Base-by-base conservation (phyloP, 148 eudicot species). In the Arctostaphylos glauca region DNA sequence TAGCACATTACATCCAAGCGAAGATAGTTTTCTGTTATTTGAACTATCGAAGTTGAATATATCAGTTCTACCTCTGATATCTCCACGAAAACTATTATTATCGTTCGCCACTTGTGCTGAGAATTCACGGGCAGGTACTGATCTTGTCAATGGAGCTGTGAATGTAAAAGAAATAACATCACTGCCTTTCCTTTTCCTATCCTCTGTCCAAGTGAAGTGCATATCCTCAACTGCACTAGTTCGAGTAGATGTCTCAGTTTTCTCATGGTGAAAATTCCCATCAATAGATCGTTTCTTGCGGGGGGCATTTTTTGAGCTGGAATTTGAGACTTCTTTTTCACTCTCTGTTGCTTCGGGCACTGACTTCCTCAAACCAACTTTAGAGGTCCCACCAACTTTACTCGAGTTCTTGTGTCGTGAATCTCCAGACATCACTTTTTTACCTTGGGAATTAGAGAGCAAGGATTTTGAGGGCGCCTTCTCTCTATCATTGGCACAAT, bases 91-190 rank as follows among this genome's bases (percentile, higher is more conserved):
- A 21, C 44, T 68, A 80, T 79, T 77, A 62, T 76, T 83, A 60
- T 85, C 80, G 67, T 86, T 89, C 5, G 49, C 74, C 73, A 71
- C 59, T 38, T 80, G 87, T 64, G 82, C 84, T 3, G 87, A 83
- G 38, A 82, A 72, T 75, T 88, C 93, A 54, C 84, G 80, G 53
- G 82, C 85, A 77, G 83, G 89, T 43, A 79, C 41, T 48, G 92
- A 84, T 67, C 95, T 85, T 15, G 91, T 84, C 84, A 94, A 84
- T 58, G 99, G 99, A 89, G 99, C 83, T 59, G 90, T 93, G 85
- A 96, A 96, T 23, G 99, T 94, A 82, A 96, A 96, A 74, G 99
- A 96, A 87, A 96, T 90, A 83, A 96, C 94, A 87, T 93, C 98
- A 79, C 85, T 88, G 79, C 92, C 94, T 78, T 91, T 90, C 82